phyloP scores from a whole-genome alignment of 768 basidiomycete species.

The Russula brevipes region DNA sequence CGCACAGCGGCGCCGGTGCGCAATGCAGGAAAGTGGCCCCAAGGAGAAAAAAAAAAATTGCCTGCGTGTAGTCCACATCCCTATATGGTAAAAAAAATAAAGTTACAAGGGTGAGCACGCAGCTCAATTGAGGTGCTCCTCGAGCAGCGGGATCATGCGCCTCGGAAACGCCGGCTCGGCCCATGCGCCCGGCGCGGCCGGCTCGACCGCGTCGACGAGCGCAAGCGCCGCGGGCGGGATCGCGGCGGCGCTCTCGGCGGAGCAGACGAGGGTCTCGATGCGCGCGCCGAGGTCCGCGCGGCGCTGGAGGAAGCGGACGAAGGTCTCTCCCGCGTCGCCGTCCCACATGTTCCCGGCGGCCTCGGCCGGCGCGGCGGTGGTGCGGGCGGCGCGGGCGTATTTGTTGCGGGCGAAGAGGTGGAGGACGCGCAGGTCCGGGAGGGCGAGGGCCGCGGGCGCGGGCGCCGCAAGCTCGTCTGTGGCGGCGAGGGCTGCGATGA shows the following conservation, averaged over 20 bases:
- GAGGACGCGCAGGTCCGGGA: conserved; percentile 2
- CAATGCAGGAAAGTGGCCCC: too few species aligned
- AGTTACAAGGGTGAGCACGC: too few species aligned
- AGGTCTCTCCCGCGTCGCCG: not conserved
- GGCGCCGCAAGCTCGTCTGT: not conserved
- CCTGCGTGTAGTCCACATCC: too few species aligned
- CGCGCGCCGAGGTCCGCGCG: conserved; percentile 10
- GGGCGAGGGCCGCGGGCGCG: not conserved
- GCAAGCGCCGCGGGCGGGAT: not conserved
- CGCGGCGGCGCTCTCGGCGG: not conserved
- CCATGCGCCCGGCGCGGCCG: not conserved
- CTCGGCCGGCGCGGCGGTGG: not conserved
- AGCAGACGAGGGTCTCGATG: conserved; percentile 11
- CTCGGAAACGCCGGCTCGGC: conserved; percentile 4
- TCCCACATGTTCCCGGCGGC: not conserved
- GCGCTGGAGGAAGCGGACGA: conserved; percentile 1
- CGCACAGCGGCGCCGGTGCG: too few species aligned
- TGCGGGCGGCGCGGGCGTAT: not conserved
- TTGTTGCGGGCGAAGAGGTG: conserved; percentile 8
- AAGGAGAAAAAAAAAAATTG: too few species aligned
- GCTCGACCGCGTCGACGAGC: conserved; percentile 11
- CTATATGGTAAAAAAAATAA: too few species aligned
- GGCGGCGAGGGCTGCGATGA: not conserved
- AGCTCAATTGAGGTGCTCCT: conserved; percentile 13
- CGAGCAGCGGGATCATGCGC: conserved; percentile 12